A percentile compares a stretch with the other conserved stretches of the same genome.
Conservation (phyloP, 345 rosid species). For the Salix udensis region DNA sequence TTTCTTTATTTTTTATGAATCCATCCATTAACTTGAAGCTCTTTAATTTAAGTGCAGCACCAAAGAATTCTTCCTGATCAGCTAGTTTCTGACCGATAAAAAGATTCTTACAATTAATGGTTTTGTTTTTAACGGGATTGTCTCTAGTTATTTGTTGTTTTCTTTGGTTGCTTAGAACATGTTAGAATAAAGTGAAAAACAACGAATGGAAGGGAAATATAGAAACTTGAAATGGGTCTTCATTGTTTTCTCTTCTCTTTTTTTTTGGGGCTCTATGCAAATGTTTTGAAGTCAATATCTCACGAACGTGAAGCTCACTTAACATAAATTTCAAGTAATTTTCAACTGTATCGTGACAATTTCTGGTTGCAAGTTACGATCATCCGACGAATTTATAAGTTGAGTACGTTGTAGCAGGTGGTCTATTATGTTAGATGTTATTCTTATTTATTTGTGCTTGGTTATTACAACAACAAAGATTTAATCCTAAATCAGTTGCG, state of each 20-base stretch:
- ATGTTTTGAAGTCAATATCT: no score
- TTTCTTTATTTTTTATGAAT: neutral
- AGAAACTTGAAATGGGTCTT: neutral
- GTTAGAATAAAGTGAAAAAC: neutral
- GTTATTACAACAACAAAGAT: neutral
- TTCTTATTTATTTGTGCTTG: neutral
- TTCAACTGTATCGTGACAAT: no score
- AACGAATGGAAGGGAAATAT: neutral
- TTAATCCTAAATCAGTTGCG: neutral
- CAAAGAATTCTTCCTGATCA: neutral
- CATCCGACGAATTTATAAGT: no score
- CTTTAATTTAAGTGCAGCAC: neutral
- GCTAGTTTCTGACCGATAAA: neutral
- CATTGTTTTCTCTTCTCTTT: neutral
- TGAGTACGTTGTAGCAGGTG: no score
- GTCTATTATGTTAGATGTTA: no score
- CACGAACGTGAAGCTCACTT: no score
- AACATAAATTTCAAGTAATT: no score
- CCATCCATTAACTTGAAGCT: neutral
- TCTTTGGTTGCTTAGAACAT: neutral
- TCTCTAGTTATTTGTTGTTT: neutral
- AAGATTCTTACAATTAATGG: neutral
- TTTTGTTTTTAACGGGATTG: neutral
- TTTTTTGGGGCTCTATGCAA: neutral
- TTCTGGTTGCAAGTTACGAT: no score